Percentiles rank a stretch among this genome's conserved stretches.
Evolutionary conservation across 805 yeast species (phyloP).

Genomic region (Saccharomycopsis selenospora): DNA sequence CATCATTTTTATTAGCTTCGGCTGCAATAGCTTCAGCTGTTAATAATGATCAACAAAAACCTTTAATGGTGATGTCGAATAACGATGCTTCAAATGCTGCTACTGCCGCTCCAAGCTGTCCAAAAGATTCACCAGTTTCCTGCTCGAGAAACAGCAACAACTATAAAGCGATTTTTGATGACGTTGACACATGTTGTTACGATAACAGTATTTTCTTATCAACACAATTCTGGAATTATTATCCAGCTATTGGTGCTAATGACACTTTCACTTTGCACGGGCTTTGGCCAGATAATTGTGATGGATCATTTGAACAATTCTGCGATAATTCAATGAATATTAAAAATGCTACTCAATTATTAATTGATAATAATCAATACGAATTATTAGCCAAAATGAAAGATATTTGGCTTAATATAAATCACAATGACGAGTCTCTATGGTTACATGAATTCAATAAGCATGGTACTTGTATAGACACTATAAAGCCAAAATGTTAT

Average conservation of each 20-base stretch:
- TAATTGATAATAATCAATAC: constrained; percentile 6
- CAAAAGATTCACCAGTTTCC: background rate
- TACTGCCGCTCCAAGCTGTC: constrained; percentile 4
- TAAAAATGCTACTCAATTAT: constrained; percentile 16
- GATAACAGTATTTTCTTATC: constrained; percentile 38
- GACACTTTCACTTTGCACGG: constrained; percentile 79
- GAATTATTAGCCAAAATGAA: constrained; percentile 43
- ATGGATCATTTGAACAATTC: constrained; percentile 73
- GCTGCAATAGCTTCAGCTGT: too few relatives aligned
- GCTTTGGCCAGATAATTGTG: constrained; percentile 84
- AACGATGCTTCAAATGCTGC: too few relatives aligned
- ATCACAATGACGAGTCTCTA: constrained; percentile 57
- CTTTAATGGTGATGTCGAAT: too few relatives aligned
- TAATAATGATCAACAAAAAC: too few relatives aligned
- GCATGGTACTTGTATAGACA: constrained; percentile 87
- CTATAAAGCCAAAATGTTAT: constrained; percentile 70
- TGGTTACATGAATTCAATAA: constrained; percentile 94
- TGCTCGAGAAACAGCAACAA: background rate
- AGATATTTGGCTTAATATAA: constrained; percentile 63
- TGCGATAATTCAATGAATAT: constrained; percentile 43
- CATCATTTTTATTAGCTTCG: too few relatives aligned
- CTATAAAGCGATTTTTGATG: background rate
- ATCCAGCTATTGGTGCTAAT: constrained; percentile 65
- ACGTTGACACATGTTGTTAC: constrained; percentile 15
- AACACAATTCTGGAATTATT: constrained; percentile 92